A percentile compares a stretch with the other conserved stretches of the same genome.
These are phyloP conservation scores for Aureobasidium sp. DNA, from an alignment of 2,329 filamentous ascomycete genomes.

Conservation along the genomic window DNA sequence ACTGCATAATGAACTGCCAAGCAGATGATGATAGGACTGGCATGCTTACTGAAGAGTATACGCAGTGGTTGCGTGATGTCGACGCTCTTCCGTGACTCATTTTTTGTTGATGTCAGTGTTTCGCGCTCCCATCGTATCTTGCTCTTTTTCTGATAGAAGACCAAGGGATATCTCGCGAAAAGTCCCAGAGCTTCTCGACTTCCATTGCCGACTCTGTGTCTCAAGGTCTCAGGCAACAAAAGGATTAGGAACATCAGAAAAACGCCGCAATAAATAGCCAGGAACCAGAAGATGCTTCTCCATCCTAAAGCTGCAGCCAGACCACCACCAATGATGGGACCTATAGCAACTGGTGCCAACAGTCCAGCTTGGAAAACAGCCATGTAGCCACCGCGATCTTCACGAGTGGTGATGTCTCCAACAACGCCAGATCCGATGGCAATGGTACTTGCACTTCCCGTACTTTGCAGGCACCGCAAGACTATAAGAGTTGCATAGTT, in stretches of 20 bases:
- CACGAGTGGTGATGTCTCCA: conserved; percentile 33
- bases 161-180: background rate
- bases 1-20: conserved; percentile 32
- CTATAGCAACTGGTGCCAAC: conserved; percentile 32
- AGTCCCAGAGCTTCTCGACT: background rate
- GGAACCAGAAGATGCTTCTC: conserved; percentile 46
- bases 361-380: conserved; percentile 31
- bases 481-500: conserved; percentile 32
- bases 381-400: conserved; percentile 35
- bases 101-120: background rate
- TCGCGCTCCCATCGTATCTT: background rate
- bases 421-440: conserved; percentile 35
- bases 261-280: conserved; percentile 37
- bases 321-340: conserved; percentile 43
- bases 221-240: conserved; percentile 33
- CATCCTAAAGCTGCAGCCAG: conserved; percentile 41
- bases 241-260: conserved; percentile 27
- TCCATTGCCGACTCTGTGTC: conserved; percentile 28
- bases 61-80: conserved; percentile 38
- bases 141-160: background rate
- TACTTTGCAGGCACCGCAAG: conserved; percentile 34
- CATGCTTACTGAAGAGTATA: conserved; percentile 29
- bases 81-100: background rate
- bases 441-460: conserved; percentile 35
- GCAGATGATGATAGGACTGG: conserved; percentile 33